phyloP scores from a whole-genome alignment of 2,329 filamentous ascomycete genomes.

The Leptographium procerum region DNA sequence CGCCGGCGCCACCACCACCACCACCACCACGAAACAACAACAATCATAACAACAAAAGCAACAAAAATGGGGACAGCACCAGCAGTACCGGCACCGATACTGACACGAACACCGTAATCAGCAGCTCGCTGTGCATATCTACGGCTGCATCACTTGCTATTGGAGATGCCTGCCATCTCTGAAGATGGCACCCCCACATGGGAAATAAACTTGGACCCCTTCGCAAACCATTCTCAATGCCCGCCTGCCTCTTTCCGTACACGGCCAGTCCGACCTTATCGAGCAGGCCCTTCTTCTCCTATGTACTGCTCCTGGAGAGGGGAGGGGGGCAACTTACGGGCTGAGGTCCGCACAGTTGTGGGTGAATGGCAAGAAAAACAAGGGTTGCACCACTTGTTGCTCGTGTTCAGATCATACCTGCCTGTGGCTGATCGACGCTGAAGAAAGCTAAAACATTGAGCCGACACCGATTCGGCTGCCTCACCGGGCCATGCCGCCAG shows the following conservation, averaged over 20 bases:
- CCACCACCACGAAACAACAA: too few species aligned
- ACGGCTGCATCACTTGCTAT: not conserved
- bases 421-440: slow-evolving; percentile 3
- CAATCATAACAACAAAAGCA: not conserved
- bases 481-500: slow-evolving; percentile 9
- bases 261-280: not conserved
- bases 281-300: not conserved
- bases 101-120: too few species aligned
- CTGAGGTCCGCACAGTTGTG: too few species aligned
- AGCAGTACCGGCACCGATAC: not conserved
- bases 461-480: not conserved
- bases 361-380: not conserved
- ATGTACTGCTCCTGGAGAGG: too few species aligned
- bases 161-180: not conserved
- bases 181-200: not conserved
- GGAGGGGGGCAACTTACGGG: not conserved
- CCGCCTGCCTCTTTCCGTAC: not conserved
- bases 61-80: not conserved
- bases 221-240: not conserved
- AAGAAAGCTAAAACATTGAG: not conserved
- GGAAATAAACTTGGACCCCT: not conserved
- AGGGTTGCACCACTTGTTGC: not conserved
- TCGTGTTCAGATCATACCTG: not conserved
- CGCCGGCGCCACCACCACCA: too few species aligned
- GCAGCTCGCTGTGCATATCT: not conserved